Evolutionary conservation across 306 rosid species (phyloP).

Genomic region (Herpetospermum pedunculosum): DNA sequence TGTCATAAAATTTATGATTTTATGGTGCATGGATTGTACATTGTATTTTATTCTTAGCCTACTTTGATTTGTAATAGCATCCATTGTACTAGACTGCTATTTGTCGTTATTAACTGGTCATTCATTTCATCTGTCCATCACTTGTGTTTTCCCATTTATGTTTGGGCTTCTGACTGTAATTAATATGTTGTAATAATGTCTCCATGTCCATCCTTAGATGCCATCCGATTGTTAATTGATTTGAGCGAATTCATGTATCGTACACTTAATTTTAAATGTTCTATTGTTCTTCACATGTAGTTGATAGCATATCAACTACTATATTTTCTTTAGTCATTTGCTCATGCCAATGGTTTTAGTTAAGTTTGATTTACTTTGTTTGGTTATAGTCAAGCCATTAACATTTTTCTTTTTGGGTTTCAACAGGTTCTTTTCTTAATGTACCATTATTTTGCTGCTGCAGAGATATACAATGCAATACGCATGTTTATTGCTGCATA

Average conservation of each 20-base stretch:
- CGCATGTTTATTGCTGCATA: conserved; percentile 95
- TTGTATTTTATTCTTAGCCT: not conserved
- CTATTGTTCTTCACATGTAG: not conserved
- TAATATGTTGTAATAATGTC: not conserved
- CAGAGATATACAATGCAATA: conserved; percentile 93
- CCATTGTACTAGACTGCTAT: not conserved
- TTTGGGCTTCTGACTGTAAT: not conserved
- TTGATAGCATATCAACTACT: not conserved
- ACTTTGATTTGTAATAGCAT: not conserved
- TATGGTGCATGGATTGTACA: not conserved
- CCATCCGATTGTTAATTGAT: not conserved
- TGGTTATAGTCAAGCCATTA: not conserved
- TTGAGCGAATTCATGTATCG: not conserved
- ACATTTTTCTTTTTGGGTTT: conserved; percentile 4
- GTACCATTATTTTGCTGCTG: conserved; percentile 95
- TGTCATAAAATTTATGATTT: not conserved
- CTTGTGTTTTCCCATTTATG: not conserved
- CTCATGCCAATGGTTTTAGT: not conserved
- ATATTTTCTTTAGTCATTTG: not conserved
- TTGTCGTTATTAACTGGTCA: not conserved
- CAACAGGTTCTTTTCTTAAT: conserved; percentile 84
- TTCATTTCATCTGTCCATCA: not conserved
- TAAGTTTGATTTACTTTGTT: not conserved
- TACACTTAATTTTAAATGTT: not conserved
- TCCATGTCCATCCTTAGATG: not conserved